Evolutionary conservation across 2,329 filamentous ascomycete species (phyloP), one percentile per base, ranked within the genome.

Genomic region (Clarireedia homoeocarpa): DNA sequence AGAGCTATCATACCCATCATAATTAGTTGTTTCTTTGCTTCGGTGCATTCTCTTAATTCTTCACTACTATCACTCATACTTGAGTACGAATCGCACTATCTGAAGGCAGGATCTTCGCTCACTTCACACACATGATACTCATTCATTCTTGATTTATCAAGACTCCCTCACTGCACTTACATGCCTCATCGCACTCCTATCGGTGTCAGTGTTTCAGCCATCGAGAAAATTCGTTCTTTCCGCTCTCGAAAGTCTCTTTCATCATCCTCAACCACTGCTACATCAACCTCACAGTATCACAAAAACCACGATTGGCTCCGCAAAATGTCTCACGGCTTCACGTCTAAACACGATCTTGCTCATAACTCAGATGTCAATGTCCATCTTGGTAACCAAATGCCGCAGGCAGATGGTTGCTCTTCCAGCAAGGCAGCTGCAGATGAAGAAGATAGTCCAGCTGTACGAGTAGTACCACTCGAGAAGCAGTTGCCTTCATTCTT

Each of bases 401-500:
- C 53, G 7, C 53, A 56, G 24, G 48, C 23, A 47, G 53, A 56
- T 52, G 53, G 53, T 4, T 56, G 53, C 40, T 51, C 48, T 46
- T 51, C 48, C 12, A 56, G 53, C 26, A 56, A 56, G 30, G 53
- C 46, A 42, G 53, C 46, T 42, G 46, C 40, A 42, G 53, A 55
- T 17, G 53, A 44, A 5, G 46, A 49, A 2, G 53, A 51, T 24
- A 10, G 44, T 39, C 23, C 57, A 30, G 38, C 53, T 36, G 53
- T 26, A 23, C 26, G 24, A 34, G 30, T 34, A 2, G 20, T 42
- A 23, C 56, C 48, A 23, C 14, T 54, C 34, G 26, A 40, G 20
- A 57, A 36, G 26, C 58, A 40, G 66, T 23, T 80, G 57, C 80
- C 81, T 23, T 71, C 74, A 14, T 85, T 85, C 67, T 70, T 85